phyloP scores from a whole-genome alignment of 2,329 filamentous ascomycete genomes.

The Ceratocystis cubensis region DNA sequence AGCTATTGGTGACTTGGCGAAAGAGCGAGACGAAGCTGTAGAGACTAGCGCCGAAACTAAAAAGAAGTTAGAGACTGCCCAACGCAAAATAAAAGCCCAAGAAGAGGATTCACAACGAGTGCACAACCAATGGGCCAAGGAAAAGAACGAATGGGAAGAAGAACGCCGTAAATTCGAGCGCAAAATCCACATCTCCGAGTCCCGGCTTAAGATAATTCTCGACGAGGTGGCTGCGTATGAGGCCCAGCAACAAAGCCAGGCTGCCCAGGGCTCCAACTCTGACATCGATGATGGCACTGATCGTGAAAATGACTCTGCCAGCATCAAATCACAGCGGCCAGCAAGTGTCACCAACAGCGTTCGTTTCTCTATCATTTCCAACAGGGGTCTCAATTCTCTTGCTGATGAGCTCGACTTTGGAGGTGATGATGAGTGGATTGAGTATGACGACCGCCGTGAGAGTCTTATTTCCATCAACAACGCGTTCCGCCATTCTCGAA shows the following conservation, averaged over 20 bases:
- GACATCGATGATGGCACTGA: slow-evolving; percentile 46
- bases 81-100: slow-evolving; percentile 64
- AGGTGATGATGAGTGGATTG: slow-evolving; percentile 60
- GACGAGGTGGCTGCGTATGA: slow-evolving; percentile 72
- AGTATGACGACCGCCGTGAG: slow-evolving; percentile 53
- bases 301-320: slow-evolving; percentile 58
- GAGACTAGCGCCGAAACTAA: slow-evolving; percentile 59
- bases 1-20: slow-evolving; percentile 68
- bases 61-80: slow-evolving; percentile 61
- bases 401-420: slow-evolving; percentile 87
- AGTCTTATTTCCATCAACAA: slow-evolving; percentile 42
- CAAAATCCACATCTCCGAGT: slow-evolving; percentile 81
- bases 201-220: slow-evolving; percentile 66
- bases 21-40: slow-evolving; percentile 74
- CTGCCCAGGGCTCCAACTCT: slow-evolving; percentile 29
- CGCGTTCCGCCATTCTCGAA: slow-evolving; percentile 38
- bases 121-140: slow-evolving; percentile 69
- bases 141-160: slow-evolving; percentile 73
- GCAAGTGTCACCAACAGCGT: slow-evolving; percentile 62
- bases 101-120: slow-evolving; percentile 73
- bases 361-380: slow-evolving; percentile 58
- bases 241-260: slow-evolving; percentile 36
- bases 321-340: slow-evolving; percentile 45
- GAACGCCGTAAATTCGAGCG: slow-evolving; percentile 73
- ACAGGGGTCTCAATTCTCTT: slow-evolving; percentile 55